Conservation (phyloP, 2,329 filamentous ascomycete genomes). For the Hawksworthiomyces lignivorus region DNA sequence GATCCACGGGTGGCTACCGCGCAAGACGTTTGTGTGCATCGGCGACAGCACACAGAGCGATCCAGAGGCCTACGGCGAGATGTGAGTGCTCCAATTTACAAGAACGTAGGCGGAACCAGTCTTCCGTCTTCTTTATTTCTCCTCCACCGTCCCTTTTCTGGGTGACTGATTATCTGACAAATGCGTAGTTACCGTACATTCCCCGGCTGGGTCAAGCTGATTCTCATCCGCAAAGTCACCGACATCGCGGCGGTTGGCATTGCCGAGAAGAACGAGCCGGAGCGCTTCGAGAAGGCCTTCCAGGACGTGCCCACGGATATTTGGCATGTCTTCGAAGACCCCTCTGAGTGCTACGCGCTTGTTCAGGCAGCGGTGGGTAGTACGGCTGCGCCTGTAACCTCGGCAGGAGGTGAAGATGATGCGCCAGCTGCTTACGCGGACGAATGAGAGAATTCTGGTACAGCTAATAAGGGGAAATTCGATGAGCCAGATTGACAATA, state of each 20-base stretch:
- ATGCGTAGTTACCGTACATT: conserved; percentile 48
- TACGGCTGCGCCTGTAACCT: no score
- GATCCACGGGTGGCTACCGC: conserved; percentile 71
- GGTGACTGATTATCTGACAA: conserved; percentile 2
- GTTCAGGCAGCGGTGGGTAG: no score
- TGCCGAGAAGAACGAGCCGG: conserved; percentile 62
- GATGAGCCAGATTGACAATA: no score
- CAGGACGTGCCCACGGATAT: conserved; percentile 57
- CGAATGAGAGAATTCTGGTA: no score
- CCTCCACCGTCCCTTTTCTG: neutral
- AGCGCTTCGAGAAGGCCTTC: conserved; percentile 79
- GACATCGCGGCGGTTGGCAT: conserved; percentile 64
- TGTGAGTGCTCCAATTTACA: conserved; percentile 53
- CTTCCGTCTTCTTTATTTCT: neutral
- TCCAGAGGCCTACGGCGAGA: conserved; percentile 80
- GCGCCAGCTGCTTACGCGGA: no score
- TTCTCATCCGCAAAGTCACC: conserved; percentile 77
- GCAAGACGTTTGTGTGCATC: conserved; percentile 71
- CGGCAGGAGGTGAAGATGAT: no score
- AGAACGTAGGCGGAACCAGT: no score
- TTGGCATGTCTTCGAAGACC: conserved; percentile 79
- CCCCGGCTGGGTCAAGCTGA: conserved; percentile 71
- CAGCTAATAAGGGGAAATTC: no score
- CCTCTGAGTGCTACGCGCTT: conserved; percentile 52
- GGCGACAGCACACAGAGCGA: conserved; percentile 90